Evolutionary conservation across 1,284 basidiomycete species (phyloP).

Genomic region (Lentinula novae-zelandiae): DNA sequence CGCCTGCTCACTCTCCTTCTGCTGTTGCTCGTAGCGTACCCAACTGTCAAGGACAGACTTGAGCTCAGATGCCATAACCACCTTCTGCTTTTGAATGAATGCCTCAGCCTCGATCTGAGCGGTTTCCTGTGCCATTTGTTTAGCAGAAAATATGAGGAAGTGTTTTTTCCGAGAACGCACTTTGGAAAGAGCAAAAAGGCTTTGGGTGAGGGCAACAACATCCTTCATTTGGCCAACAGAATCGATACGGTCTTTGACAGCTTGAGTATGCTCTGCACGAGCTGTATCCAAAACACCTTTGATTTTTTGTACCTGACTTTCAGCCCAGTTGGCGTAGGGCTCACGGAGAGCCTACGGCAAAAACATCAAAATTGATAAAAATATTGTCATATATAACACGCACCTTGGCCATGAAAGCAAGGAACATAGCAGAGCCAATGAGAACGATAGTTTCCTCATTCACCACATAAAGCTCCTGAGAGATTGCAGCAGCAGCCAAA

Average conservation of each 20-base stretch:
- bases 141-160: neutral
- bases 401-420: conserved; percentile 83
- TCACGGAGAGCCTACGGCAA: conserved; percentile 56
- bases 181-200: conserved; percentile 92
- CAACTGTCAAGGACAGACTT: conserved; percentile 96
- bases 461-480: conserved; percentile 95
- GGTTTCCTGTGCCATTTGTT: conserved; percentile 64
- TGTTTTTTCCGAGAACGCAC: conserved; percentile 32
- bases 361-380: conserved; percentile 5
- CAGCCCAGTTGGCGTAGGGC: conserved; percentile 94
- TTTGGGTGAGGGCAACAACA: conserved; percentile 86
- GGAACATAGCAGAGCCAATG: conserved; percentile 83
- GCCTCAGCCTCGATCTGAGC: conserved; percentile 88
- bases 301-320: conserved; percentile 82
- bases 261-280: conserved; percentile 87
- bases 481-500: conserved; percentile 89
- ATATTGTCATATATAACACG: conserved; percentile 20
- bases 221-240: conserved; percentile 93
- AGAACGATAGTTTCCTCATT: conserved; percentile 92
- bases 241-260: conserved; percentile 90
- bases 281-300: conserved; percentile 80
- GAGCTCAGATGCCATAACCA: conserved; percentile 83
- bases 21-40: conserved; percentile 96
- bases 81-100: conserved; percentile 90
- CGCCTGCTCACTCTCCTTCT: conserved; percentile 94